Base-by-base conservation (phyloP, 306 rosid species). In the Fagus crenata region DNA sequence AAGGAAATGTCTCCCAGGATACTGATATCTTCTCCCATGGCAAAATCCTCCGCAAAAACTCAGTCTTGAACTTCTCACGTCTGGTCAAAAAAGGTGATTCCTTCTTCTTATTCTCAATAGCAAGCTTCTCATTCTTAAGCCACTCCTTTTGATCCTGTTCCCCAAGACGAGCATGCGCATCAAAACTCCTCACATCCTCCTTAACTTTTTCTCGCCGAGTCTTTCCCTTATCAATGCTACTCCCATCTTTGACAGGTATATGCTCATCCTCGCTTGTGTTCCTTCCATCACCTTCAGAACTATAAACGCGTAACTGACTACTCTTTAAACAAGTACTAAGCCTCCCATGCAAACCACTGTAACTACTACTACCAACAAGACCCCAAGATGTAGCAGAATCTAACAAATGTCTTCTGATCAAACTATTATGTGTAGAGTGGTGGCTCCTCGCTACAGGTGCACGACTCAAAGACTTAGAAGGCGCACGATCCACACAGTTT, bases 21-120 rank as follows among this genome's bases (percentile, higher is more conserved):
- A 95, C 89, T 49, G 91, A 87, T 74, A 90, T 86, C 77, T 92
- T 92, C 87, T 95, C 99, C 97, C 97, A 92, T 0, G 99, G 97
- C 88, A 92, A 84, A 82, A 92, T 83, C 85, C 97, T 92, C 81
- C 93, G 83, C 35, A 87, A 72, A 79, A 92, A 88, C 89, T 92
- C 99, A 15, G 88, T 90, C 73, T 86, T 92, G 71, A 92, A 90
- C 91, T 80, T 95, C 74, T 95, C 96, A 58, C 81, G 86, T 81
- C 87, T 87, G 0, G 96, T 87, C 82, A 87, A 77, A 83, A 92
- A 95, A 5, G 96, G 97, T 0, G 93, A 90, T 80, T 90, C 97
- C 79, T 71, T 86, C 84, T 55, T 90, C 82, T 86, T 90, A 84
- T 78, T 85, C 77, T 92, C 97, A 33, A 86, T 79, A 28, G 97